Percentiles rank a stretch among this genome's conserved stretches.
Conservation (phyloP, 805 yeast genomes). For the Saccharomycopsis fermentans region DNA sequence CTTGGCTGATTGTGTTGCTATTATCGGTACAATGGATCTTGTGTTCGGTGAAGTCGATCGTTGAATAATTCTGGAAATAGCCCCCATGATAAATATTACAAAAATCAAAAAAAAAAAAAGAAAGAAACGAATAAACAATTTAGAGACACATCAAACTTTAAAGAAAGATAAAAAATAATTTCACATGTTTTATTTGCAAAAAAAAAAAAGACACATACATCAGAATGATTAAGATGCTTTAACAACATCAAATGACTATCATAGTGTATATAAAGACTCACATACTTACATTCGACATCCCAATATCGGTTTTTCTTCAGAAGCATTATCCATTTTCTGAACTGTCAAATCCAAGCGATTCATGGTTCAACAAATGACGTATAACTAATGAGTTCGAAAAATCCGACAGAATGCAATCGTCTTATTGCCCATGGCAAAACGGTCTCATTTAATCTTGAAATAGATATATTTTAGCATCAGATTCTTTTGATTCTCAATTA, state of each 20-base stretch:
- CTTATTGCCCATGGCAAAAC: neutral
- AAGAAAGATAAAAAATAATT: neutral
- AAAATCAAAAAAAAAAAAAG: too few relatives aligned
- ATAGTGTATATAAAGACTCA: neutral
- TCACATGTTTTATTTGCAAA: neutral
- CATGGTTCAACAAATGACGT: neutral
- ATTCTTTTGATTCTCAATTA: neutral
- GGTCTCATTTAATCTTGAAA: neutral
- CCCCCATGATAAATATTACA: too few relatives aligned
- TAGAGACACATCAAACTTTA: neutral
- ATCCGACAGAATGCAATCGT: neutral
- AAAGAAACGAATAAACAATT: neutral
- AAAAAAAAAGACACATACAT: neutral
- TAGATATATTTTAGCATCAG: neutral
- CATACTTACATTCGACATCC: neutral
- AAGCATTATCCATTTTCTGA: neutral
- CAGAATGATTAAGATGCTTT: neutral
- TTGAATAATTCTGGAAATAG: constrained; percentile 23
- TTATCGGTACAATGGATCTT: constrained; percentile 90
- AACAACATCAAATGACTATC: neutral
- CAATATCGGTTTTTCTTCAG: neutral
- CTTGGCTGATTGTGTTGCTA: constrained; percentile 87
- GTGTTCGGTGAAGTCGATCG: constrained; percentile 94
- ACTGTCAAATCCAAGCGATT: neutral
- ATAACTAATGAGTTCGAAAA: neutral